Percentiles rank a stretch among this genome's conserved stretches.
phyloP scores from a whole-genome alignment of 1,139 yeast species.

The Kodamaea sp. region DNA sequence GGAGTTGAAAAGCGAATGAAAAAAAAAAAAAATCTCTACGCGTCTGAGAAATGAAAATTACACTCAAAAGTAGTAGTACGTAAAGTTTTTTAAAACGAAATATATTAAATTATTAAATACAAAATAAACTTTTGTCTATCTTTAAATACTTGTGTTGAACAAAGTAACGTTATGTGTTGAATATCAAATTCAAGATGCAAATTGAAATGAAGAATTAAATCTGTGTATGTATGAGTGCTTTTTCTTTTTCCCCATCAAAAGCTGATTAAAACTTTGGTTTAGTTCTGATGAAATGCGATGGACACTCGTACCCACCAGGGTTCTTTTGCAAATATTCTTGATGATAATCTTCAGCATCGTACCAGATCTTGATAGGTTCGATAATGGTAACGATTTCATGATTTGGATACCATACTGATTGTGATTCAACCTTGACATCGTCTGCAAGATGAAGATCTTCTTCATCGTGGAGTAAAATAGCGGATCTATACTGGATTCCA shows the following conservation, averaged over 20 bases:
- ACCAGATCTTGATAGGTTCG: slow-evolving; percentile 65
- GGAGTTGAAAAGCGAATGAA: not conserved
- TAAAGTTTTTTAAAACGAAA: slow-evolving; percentile 1
- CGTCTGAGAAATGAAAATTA: slow-evolving; percentile 1
- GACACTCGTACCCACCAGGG: slow-evolving; percentile 85
- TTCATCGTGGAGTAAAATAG: slow-evolving; percentile 57
- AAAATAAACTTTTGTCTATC: not conserved
- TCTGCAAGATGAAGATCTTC: slow-evolving; percentile 34
- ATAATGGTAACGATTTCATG: slow-evolving; percentile 56
- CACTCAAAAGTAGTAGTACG: not conserved
- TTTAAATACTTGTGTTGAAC: slow-evolving; percentile 7
- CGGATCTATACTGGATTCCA: slow-evolving; percentile 85
- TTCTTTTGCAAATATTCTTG: slow-evolving; percentile 75
- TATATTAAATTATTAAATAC: not conserved
- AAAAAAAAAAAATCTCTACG: not conserved
- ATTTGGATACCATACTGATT: slow-evolving; percentile 43
- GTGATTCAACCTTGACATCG: slow-evolving; percentile 28
- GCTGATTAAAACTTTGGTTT: slow-evolving; percentile 20
- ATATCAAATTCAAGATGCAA: slow-evolving; percentile 8
- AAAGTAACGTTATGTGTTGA: slow-evolving; percentile 7
- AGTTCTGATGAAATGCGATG: slow-evolving; percentile 59
- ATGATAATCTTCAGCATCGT: slow-evolving; percentile 94
- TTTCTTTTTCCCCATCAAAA: not conserved
- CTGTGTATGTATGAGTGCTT: too few relatives aligned
- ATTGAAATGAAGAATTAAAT: too few relatives aligned